phyloP scores from a whole-genome alignment of 1,284 basidiomycete genomes.

The Ceratorhiza oryzae-sativae region DNA sequence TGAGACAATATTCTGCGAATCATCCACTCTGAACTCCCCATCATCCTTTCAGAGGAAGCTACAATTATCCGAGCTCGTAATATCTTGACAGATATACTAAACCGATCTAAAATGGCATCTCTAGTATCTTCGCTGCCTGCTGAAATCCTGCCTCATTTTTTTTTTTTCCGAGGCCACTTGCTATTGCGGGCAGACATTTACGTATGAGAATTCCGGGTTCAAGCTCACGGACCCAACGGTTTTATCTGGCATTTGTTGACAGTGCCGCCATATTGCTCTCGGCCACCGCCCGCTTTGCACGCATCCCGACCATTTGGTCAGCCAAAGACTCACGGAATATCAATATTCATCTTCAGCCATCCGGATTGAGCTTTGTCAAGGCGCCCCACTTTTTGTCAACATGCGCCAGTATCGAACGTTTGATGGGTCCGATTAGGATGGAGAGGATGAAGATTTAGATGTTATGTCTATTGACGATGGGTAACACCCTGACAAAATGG shows the following conservation, averaged over 20 bases:
- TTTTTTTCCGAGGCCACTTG: slow-evolving; percentile 2
- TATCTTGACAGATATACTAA: background rate
- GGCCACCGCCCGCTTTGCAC: background rate
- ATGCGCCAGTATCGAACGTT: background rate
- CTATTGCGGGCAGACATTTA: background rate
- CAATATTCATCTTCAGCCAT: background rate
- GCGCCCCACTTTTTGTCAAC: background rate
- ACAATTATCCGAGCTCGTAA: background rate
- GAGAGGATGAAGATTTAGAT: background rate
- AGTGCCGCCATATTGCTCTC: background rate
- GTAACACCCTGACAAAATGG: background rate
- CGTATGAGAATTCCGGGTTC: background rate
- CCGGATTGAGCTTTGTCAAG: background rate
- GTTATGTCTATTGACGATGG: background rate
- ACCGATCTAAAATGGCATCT: background rate
- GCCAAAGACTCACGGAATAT: background rate
- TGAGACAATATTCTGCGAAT: background rate
- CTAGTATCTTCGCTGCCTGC: background rate
- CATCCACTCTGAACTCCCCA: background rate
- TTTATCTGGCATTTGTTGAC: background rate
- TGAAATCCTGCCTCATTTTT: background rate
- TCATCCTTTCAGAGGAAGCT: background rate
- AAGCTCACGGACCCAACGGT: background rate
- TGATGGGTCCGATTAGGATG: background rate
- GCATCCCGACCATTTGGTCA: slow-evolving; percentile 8